Evolutionary conservation across 2,329 filamentous ascomycete species (phyloP), one percentile per base, ranked within the genome.

Genomic region (Penicillium brasilianum): DNA sequence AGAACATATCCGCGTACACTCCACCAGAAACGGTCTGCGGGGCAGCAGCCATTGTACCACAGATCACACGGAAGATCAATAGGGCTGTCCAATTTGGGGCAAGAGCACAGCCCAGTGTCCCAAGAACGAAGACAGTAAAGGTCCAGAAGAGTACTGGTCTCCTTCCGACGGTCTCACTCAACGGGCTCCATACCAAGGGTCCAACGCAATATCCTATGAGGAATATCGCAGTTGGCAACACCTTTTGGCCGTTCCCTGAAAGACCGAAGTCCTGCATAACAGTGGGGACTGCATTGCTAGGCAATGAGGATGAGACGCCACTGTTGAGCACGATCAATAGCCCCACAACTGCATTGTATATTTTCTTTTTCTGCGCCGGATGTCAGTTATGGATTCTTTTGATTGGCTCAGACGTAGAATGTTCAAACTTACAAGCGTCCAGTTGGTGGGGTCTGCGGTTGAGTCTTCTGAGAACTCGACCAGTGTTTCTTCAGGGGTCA

Each of bases 81-180:
- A 81, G 63, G 0, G 73, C 66, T 0, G 74, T 61, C 76, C 77
- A 83, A 32, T 71, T 78, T 0, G 79, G 80, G 0, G 78, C 76
- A 1, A 82, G 57, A 0, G 80, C 78, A 58, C 77, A 81, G 5
- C 71, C 79, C 43, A 80, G 70, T 0, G 77, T 81, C 53, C 72
- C 80, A 4, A 77, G 50, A 9, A 73, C 75, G 58, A 77, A 80
- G 3, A 74, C 66, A n/a, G 72, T 50, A 60, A 87, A 86, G 0
- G 84, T 83, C 10, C 70, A 75, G 0, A 87, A 74, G 61, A 87
- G 68, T 7, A 81, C 75, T 1, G 73, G 69, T 52, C 69, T 74
- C 0, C 80, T 72, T 1, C 80, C 80, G 43, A 76, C 69, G 2
- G 75, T 71, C 53, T 82, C 80, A n/a, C 77, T 80, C 2, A 81